Base-by-base conservation (phyloP, 2,329 filamentous ascomycete genomes). In the Xylariales sp. region DNA sequence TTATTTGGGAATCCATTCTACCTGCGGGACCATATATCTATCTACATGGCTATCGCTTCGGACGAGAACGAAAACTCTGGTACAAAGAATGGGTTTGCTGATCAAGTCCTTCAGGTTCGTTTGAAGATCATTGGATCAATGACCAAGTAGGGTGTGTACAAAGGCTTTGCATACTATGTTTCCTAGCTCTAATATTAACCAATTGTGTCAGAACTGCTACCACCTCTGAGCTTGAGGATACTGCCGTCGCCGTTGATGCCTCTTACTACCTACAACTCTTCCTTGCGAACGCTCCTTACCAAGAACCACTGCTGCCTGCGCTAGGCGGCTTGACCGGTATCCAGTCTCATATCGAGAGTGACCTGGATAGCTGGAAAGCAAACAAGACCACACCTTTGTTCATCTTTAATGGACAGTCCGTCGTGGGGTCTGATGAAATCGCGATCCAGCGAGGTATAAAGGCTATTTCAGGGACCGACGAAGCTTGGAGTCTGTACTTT, bases 401-500 rank as follows among this genome's bases (percentile, higher is more conserved):
- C 79, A 86, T 99, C 59, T 99, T 99, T 80, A 93, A 95, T 78
- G 96, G 96, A 43, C 88, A 97, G 75, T 89, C 93, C 46, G 87
- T 94, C 68, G 89, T 90, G 46, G 92, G 91, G 65, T 91, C 92
- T 75, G 90, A 94, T 75, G 89, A 92, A 54, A 85, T 90, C 67
- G 84, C 89, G 30, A 85, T 91, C 62, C 86, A 89, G 72, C 87
- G 88, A 53, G 88, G 88, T 32, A 86, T 86, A 56, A 84, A 85
- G 36, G 91, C 93, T 72, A 90, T 91, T 70, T 81, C 87, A 69
- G 90, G 90, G 72, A 93, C 93, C 59, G 87, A 92, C 72, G 84
- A 90, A 65, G 96, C 95, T 3, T 99, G 96, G 95, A 87, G 88
- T 3, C 82, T 97, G 54, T 99, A 99, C 80, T 91, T 94, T 75